Base-by-base conservation (phyloP, 805 yeast genomes). In the Candida namnaoensis region DNA sequence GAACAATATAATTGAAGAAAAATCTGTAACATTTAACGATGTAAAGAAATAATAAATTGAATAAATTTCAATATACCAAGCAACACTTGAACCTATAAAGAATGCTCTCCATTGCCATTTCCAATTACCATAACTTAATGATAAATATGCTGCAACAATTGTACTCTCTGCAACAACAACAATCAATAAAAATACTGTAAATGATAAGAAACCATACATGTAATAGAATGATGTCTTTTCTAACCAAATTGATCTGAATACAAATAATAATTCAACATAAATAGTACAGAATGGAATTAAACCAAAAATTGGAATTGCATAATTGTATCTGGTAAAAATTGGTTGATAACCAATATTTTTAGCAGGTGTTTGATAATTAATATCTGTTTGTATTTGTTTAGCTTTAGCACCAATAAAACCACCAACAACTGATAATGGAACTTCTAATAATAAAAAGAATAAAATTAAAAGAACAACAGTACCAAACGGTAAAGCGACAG, bases 51-150 rank as follows among this genome's bases (percentile, higher is more conserved):
- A 86, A 54, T 82, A 83, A 19, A 82, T 52, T 6, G 91, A 74
- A 57, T 84, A 87, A 8, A 68, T 58, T 48, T 76, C 76, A 44
- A 88, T 69, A 61, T 82, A 86, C 69, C 81, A 68, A 28, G 88
- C 87, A 38, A 85, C 73, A 43, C 90, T 78, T 5, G 77, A 66
- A 5, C 95, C 86, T 27, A 80, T 76, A 41, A 76, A 58, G 59
- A 86, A 87, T 11, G 88, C 68, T 49, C 80, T 70, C 95, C 95
- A 87, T 56, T 85, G 86, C 96, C 96, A 88, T 49, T 71, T 64
- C 39, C 75, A 74, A 53, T 66, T 73, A 39, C 72, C 75, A 49
- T 74, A 65, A 23, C 69, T 68, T 51, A 87, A 66, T 36, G 82
- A 71, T 36, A 82, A 55, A 53, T 82, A 87, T 9, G 82, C 71